These are phyloP conservation scores for Trichocomaceae sp. DNA, from an alignment of 2,329 filamentous ascomycete genomes.

Conservation along the genomic window DNA sequence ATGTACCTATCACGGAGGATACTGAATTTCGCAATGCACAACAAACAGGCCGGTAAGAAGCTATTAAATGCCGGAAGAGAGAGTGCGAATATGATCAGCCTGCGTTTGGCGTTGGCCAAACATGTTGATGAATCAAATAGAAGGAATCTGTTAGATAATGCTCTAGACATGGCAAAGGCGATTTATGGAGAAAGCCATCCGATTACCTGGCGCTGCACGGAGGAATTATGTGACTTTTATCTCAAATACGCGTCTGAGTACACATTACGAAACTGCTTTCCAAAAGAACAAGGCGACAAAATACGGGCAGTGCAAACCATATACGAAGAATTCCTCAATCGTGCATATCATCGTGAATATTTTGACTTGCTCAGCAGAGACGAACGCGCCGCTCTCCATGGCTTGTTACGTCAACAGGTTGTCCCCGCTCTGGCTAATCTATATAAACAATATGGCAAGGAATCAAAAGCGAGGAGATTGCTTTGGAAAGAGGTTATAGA, in stretches of 20 bases:
- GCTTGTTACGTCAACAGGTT: background rate
- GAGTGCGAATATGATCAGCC: background rate
- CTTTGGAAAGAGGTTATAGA: conserved; percentile 3
- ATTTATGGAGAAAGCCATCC: conserved; percentile 3
- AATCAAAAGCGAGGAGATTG: conserved; percentile 1
- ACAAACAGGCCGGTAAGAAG: too few species aligned
- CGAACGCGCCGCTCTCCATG: too few species aligned
- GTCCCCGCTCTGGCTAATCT: background rate
- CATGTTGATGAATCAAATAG: background rate
- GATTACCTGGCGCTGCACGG: conserved; percentile 4
- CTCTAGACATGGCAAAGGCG: conserved; percentile 1
- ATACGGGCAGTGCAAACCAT: background rate
- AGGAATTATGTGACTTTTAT: conserved; percentile 1
- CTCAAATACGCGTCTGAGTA: background rate
- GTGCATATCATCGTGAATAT: background rate
- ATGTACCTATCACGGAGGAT: background rate
- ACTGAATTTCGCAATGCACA: background rate
- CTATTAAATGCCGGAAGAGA: background rate
- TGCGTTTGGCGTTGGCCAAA: background rate
- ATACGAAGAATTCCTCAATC: conserved; percentile 9
- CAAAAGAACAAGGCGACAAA: background rate
- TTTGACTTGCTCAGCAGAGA: background rate
- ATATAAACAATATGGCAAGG: conserved; percentile 2
- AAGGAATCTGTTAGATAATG: background rate
- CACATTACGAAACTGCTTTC: background rate